Evolutionary conservation across 2,329 filamentous ascomycete species (phyloP), one percentile per base, ranked within the genome.

Genomic region (Talaromyces sp.): DNA sequence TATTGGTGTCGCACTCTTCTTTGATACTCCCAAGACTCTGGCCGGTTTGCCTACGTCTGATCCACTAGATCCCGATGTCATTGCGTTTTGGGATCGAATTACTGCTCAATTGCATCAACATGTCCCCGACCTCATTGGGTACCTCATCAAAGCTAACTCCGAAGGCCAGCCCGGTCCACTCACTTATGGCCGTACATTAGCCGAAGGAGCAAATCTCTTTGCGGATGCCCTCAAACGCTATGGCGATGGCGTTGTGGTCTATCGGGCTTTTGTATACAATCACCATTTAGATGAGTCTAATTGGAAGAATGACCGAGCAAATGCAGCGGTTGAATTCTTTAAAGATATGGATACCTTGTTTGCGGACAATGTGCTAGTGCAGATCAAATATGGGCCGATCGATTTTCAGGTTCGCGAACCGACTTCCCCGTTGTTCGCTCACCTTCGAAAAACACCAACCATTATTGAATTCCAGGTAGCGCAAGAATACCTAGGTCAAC

Each of bases 301-400:
- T 72, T 90, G 88, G 87, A 85, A 83, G 60, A 83, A 83, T 1
- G 89, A 91, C 72, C 84, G 89, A 2, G 89, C 89, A 1, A 90
- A 90, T 63, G 89, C 88, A 0, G 88, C 87, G 0, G 87, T 90
- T 0, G 81, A 91, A 0, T 90, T 85, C 74, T 91, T 91, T 73
- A 79, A 85, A 16, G 80, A 81, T 0, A 81, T 91, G 0, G 89
- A 91, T 70, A 84, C 82, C 5, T 74, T 87, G 66, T 91, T 91
- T 64, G 86, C 88, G 24, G 85, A 88, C 54, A 91, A 91, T 56
- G 88, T 91, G 0, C 82, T 91, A 0, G 82, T 91, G 2, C 89
- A 92, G 72, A 87, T 91, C 75, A 92, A 91, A 74, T 90, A 88
- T 67, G 89, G 89, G 0, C 88, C 89, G 0, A 91, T 91, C 66